Conservation (phyloP, 177 flowering plant species). For the Vitis hybrid region DNA sequence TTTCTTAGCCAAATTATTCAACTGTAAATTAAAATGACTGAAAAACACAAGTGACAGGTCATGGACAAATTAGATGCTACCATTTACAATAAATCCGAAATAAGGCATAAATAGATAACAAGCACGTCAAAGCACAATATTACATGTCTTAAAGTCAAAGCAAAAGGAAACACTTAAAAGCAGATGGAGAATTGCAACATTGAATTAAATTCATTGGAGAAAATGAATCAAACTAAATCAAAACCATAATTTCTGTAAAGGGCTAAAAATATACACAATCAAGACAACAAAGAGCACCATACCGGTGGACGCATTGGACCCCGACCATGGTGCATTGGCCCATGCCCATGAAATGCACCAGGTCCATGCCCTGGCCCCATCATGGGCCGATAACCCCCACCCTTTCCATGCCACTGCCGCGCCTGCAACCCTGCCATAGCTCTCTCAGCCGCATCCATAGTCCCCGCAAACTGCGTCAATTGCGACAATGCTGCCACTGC, state of each 20-base stretch:
- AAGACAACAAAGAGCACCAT: slow-evolving; percentile 1
- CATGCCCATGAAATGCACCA: neutral
- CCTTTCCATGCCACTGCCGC: slow-evolving; percentile 8
- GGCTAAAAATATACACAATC: neutral
- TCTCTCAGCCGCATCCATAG: slow-evolving; percentile 17
- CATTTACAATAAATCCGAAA: no score
- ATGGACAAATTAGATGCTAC: no score
- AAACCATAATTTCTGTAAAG: neutral
- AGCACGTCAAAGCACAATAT: no score
- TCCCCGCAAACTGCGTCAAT: slow-evolving; percentile 20
- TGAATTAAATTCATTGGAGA: neutral
- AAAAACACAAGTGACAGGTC: no score
- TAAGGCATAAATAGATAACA: no score
- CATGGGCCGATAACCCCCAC: slow-evolving; percentile 9
- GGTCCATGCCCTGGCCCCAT: slow-evolving; percentile 2
- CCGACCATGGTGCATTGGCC: slow-evolving; percentile 7
- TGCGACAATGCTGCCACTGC: slow-evolving; percentile 24
- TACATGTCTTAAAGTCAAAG: no score
- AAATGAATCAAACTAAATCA: neutral
- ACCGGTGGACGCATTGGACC: slow-evolving; percentile 11
- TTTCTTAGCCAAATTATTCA: no score
- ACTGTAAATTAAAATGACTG: no score
- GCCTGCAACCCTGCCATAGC: slow-evolving; percentile 11
- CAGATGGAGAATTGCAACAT: no score
- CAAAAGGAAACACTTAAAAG: no score